Percentiles rank a stretch among this genome's conserved stretches.
Evolutionary conservation across 768 basidiomycete genomes (phyloP).

Genomic region (Candolleomyces eurysporus): DNA sequence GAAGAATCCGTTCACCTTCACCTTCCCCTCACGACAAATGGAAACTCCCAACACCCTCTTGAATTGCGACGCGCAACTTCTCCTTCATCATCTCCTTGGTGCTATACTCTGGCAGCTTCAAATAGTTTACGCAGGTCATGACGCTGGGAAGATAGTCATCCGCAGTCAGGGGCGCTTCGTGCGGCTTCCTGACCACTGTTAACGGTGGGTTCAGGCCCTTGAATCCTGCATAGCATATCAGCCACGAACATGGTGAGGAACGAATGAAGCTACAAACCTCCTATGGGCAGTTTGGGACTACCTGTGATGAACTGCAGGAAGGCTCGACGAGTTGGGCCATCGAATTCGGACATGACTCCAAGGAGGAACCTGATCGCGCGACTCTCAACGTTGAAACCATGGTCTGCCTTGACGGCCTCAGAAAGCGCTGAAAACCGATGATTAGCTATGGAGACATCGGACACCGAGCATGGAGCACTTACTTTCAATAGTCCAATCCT

Average conservation of each 20-base stretch:
- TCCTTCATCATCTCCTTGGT: constrained; percentile 81
- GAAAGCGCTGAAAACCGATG: constrained; percentile 58
- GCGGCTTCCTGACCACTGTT: constrained; percentile 96
- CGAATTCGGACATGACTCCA: constrained; percentile 83
- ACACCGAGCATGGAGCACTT: constrained; percentile 25
- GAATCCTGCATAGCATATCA: constrained; percentile 60
- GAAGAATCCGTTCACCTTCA: too few relatives aligned
- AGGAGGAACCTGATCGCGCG: constrained; percentile 85
- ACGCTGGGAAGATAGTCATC: constrained; percentile 96
- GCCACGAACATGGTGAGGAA: background rate
- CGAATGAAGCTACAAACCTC: constrained; percentile 55
- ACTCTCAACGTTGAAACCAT: constrained; percentile 96
- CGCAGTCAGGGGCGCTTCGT: constrained; percentile 85
- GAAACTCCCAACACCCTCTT: constrained; percentile 95
- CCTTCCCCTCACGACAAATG: constrained; percentile 73
- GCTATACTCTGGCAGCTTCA: constrained; percentile 96
- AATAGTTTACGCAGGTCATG: constrained; percentile 97
- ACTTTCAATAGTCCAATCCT: constrained; percentile 96
- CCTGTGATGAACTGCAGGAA: constrained; percentile 98
- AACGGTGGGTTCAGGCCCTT: constrained; percentile 89
- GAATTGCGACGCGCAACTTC: constrained; percentile 81
- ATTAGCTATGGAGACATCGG: constrained; percentile 1
- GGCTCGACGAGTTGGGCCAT: constrained; percentile 69
- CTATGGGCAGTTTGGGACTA: constrained; percentile 93
- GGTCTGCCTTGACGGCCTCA: constrained; percentile 94